Base-by-base conservation (phyloP, 257 asterid genomes). In the Hygrophila difformis region DNA sequence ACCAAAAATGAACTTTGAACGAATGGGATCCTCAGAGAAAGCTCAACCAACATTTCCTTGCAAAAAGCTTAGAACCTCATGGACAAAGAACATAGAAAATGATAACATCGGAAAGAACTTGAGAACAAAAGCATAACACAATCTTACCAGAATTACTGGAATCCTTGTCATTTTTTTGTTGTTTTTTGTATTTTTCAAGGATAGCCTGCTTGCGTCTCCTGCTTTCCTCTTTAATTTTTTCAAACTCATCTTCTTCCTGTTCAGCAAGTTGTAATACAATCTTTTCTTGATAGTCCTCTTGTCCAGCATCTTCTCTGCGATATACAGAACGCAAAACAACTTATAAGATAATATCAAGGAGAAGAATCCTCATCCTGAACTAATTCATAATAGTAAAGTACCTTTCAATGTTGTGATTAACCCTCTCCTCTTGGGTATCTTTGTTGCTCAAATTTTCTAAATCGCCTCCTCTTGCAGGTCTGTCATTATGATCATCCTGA, bases 181-280 rank as follows among this genome's bases (percentile, higher is more conserved):
- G 56, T 55, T 61, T 68, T 65, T 70, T 80, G 73, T 91, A 75
- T 69, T 82, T 91, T 60, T 85, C 94, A 47, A 91, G 86, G 56
- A 91, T 86, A 39, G 92, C 98, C 67, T 79, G 92, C 51, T 66
- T 70, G 44, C 88, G 76, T 70, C 92, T 82, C 79, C 93, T 73
- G 60, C 96, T 79, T 70, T 91, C 98, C 73, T 85, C 96, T 75
- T 82, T 89, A 54, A 91, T 78, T 73, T 66, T 82, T 66, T 86
- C 83, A 31, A 80, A 68, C 53, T 89, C 91, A 43, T 91, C 99
- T 43, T 86, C 96, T 66, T 89, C 97, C 63, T 91, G 94, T 57
- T 78, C 87, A 44, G 73, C 97, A 57, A 78, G 83, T 68, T 80
- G 88, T 72, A 74, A 62, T 20, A 59, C 64, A 60, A 82, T 70